phyloP scores from a whole-genome alignment of 495 filamentous ascomycete genomes.

The Penicillium samsonianum region DNA sequence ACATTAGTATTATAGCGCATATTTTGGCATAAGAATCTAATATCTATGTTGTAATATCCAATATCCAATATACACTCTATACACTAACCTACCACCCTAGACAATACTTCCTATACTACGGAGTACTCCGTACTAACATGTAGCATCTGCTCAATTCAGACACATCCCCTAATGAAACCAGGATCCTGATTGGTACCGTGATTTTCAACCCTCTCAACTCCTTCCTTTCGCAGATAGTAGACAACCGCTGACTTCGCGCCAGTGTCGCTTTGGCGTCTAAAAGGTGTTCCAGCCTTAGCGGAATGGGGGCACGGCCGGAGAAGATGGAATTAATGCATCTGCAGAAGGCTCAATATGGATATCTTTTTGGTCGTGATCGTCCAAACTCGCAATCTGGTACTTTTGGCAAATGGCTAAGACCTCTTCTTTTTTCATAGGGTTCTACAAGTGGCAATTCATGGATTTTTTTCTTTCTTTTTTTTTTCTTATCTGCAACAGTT shows the following conservation, averaged over 20 bases:
- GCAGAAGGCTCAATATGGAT: conserved; percentile 15
- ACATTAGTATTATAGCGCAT: no score
- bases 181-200: no score
- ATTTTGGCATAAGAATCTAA: no score
- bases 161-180: no score
- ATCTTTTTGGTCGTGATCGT: conserved; percentile 5
- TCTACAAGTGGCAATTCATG: not conserved
- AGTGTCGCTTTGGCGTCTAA: conserved; percentile 33
- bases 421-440: not conserved
- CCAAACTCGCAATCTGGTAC: conserved; percentile 6
- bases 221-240: conserved; percentile 1
- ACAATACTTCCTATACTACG: no score
- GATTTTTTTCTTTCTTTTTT: not conserved
- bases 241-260: conserved; percentile 20
- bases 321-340: conserved; percentile 11
- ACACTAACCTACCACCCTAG: no score
- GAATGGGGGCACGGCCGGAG: conserved; percentile 13
- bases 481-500: conserved; percentile 4
- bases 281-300: conserved; percentile 18
- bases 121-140: no score
- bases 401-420: conserved; percentile 5
- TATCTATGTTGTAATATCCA: not conserved
- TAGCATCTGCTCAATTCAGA: not conserved
- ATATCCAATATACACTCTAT: not conserved
- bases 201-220: no score